phyloP scores from a whole-genome alignment of 1,284 basidiomycete species.

The Papiliotrema flavescens region DNA sequence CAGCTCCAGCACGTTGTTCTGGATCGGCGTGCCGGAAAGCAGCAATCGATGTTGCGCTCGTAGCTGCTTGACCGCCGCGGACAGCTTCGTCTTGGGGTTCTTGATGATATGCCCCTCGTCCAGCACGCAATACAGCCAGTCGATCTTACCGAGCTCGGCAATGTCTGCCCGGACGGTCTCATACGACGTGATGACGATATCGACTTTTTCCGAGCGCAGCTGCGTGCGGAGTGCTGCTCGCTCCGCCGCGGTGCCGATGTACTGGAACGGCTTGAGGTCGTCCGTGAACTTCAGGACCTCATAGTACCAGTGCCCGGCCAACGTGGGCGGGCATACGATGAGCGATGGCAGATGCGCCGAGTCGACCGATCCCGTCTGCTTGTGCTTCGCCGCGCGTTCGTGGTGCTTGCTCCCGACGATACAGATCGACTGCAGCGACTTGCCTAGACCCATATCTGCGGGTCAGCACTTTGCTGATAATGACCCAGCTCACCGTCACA shows the following conservation, averaged over 20 bases:
- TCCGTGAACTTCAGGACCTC: conserved; percentile 92
- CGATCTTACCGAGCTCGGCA: conserved; percentile 63
- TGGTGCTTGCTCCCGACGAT: conserved; percentile 92
- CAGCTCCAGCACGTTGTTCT: conserved; percentile 97
- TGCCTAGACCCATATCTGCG: conserved; percentile 95
- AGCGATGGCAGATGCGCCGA: conserved; percentile 85
- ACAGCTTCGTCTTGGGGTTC: conserved; percentile 96
- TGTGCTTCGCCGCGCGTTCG: conserved; percentile 71
- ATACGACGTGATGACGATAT: conserved; percentile 94
- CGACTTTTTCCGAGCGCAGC: conserved; percentile 59
- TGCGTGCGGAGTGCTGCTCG: conserved; percentile 67
- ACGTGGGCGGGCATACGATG: conserved; percentile 93
- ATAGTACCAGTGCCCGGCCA: conserved; percentile 98
- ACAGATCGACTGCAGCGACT: conserved; percentile 96
- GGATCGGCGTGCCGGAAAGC: conserved; percentile 95
- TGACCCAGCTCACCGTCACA: conserved; percentile 73
- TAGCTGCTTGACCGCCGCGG: conserved; percentile 90
- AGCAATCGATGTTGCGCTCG: conserved; percentile 89
- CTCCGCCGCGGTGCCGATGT: conserved; percentile 85
- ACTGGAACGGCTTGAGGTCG: conserved; percentile 79
- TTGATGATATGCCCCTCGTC: conserved; percentile 99
- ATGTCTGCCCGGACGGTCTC: conserved; percentile 97
- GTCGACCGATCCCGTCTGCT: conserved; percentile 69
- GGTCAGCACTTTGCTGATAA: neutral
- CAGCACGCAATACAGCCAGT: conserved; percentile 95